Conservation (phyloP, 164 flowering plant genomes). For the Tetrastigma voinierianum region DNA sequence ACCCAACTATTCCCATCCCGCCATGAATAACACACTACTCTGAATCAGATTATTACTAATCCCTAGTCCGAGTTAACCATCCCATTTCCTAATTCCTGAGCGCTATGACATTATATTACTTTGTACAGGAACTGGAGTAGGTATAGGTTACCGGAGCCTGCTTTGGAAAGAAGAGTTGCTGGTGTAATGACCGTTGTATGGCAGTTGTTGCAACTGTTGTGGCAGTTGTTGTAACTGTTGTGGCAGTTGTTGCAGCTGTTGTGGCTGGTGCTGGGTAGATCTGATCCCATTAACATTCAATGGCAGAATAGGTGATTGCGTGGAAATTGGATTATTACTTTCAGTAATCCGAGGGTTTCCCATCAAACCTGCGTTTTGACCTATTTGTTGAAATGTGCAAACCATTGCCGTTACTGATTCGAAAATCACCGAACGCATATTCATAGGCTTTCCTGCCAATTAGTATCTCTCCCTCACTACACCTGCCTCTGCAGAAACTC, state of each 20-base stretch:
- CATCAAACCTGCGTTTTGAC: conserved; percentile 26
- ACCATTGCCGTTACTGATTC: conserved; percentile 20
- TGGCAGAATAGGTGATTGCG: conserved; percentile 43
- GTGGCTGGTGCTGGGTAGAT: conserved; percentile 32
- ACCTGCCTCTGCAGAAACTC: conserved; percentile 79
- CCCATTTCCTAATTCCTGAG: conserved; percentile 48
- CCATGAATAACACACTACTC: conserved; percentile 33
- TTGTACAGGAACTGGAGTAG: conserved; percentile 33
- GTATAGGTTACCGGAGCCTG: conserved; percentile 42
- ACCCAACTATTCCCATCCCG: conserved; percentile 56
- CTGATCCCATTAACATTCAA: conserved; percentile 55
- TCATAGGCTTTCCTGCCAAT: conserved; percentile 20
- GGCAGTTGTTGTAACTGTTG: conserved; percentile 28
- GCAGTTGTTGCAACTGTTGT: too few species aligned
- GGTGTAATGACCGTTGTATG: neutral
- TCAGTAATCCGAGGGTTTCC: conserved; percentile 26
- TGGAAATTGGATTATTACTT: conserved; percentile 27
- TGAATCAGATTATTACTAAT: conserved; percentile 39
- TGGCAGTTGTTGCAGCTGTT: conserved; percentile 28
- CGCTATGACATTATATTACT: too few species aligned
- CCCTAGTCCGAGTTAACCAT: conserved; percentile 39
- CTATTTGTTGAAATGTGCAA: conserved; percentile 33
- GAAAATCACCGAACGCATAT: conserved; percentile 31
- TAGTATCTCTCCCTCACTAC: conserved; percentile 69
- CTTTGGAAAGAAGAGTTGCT: conserved; percentile 31